Evolutionary conservation across 1,139 yeast genomes (phyloP).

Genomic region (Geotrichum histeridarum): DNA sequence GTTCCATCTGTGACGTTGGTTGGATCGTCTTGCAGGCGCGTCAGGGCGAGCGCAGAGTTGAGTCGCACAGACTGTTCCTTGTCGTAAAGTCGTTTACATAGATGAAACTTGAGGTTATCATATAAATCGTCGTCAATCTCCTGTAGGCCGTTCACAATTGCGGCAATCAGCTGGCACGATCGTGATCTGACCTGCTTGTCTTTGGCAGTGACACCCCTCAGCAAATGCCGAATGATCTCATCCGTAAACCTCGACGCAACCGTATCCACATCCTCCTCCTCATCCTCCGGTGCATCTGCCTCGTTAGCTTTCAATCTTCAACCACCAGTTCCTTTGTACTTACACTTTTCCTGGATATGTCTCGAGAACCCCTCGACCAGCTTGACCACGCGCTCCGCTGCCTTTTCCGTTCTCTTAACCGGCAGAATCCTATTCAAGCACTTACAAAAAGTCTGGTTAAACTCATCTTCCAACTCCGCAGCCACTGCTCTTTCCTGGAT

Average conservation of each 20-base stretch:
- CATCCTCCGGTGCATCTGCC: constrained; percentile 33
- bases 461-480: constrained; percentile 51
- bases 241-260: constrained; percentile 48
- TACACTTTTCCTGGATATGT: constrained; percentile 41
- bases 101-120: constrained; percentile 55
- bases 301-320: constrained; percentile 24
- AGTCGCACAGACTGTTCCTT: constrained; percentile 73
- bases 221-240: constrained; percentile 56
- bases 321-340: no score
- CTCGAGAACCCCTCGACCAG: constrained; percentile 64
- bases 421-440: constrained; percentile 62
- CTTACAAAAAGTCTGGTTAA: constrained; percentile 55
- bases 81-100: constrained; percentile 65
- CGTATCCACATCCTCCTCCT: constrained; percentile 43
- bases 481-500: constrained; percentile 54
- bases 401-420: constrained; percentile 61
- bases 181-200: constrained; percentile 76
- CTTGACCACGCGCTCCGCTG: constrained; percentile 75
- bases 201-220: constrained; percentile 72
- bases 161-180: constrained; percentile 72
- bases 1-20: constrained; percentile 44
- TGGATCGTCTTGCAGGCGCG: constrained; percentile 59
- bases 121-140: constrained; percentile 73
- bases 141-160: constrained; percentile 64
- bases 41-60: constrained; percentile 75